Conservation (phyloP, 164 flowering plant species). For the Euptelea pleiosperma region DNA sequence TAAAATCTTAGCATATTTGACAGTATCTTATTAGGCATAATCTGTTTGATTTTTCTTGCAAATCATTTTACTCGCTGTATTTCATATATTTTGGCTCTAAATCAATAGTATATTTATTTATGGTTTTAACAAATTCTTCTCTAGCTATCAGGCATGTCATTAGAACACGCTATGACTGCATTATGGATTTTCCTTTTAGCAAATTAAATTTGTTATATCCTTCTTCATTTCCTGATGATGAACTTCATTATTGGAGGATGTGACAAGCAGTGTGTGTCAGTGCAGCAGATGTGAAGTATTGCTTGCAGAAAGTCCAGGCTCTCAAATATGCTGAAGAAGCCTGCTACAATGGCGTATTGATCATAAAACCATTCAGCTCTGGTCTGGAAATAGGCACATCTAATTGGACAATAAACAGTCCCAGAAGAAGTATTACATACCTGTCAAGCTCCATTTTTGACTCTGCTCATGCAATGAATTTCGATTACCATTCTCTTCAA, state of each 20-base stretch:
- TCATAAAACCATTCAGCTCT: slow-evolving; percentile 75
- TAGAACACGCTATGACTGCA: no score
- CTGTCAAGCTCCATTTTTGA: slow-evolving; percentile 60
- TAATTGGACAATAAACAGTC: slow-evolving; percentile 69
- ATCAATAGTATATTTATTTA: no score
- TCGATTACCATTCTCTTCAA: slow-evolving; percentile 63
- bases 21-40: no score
- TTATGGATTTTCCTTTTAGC: no score
- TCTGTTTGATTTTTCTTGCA: no score
- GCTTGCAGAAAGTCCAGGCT: slow-evolving; percentile 55
- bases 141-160: no score
- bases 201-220: not conserved
- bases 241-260: not conserved
- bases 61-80: no score
- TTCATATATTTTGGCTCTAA: no score
- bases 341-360: slow-evolving; percentile 65
- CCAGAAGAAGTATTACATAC: slow-evolving; percentile 44
- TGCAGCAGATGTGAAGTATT: slow-evolving; percentile 74
- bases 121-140: no score
- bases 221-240: not conserved
- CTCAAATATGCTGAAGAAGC: slow-evolving; percentile 80
- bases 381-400: slow-evolving; percentile 87
- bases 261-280: slow-evolving; percentile 39
- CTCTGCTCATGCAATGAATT: slow-evolving; percentile 60
- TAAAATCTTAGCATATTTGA: no score